Conservation (phyloP, 768 basidiomycete species). For the Russula virescens region DNA sequence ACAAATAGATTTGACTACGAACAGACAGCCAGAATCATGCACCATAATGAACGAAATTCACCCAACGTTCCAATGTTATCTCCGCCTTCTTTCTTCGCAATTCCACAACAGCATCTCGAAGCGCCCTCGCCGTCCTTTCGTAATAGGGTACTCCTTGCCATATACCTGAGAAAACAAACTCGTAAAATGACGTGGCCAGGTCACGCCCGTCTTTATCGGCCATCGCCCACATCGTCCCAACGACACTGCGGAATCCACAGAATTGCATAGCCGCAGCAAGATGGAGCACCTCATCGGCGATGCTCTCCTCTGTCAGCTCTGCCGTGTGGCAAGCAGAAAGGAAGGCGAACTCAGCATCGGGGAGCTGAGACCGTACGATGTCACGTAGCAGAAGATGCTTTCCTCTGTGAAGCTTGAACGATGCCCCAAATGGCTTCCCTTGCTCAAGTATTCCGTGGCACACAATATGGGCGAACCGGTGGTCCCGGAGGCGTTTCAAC, state of each 20-base stretch:
- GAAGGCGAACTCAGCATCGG: no score
- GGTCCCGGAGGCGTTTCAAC: background rate
- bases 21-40: no score
- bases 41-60: no score
- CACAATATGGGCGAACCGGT: slow-evolving; percentile 3
- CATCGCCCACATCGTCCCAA: no score
- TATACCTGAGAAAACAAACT: background rate
- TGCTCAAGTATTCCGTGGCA: background rate
- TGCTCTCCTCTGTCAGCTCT: no score
- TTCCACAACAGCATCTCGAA: slow-evolving; percentile 2
- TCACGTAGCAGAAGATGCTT: background rate
- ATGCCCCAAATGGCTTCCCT: background rate
- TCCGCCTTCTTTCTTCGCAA: slow-evolving; percentile 4
- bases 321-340: no score
- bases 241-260: slow-evolving; percentile 17
- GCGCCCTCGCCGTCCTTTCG: background rate
- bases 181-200: background rate
- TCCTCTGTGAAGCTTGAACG: slow-evolving; percentile 3
- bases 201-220: slow-evolving; percentile 12
- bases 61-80: slow-evolving; percentile 9
- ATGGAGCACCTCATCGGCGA: slow-evolving; percentile 17
- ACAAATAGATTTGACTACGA: no score
- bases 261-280: slow-evolving; percentile 20
- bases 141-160: background rate
- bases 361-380: background rate